These are phyloP conservation scores for Sextonia rubra DNA, from an alignment of 164 flowering plant genomes.

Conservation along the genomic window DNA sequence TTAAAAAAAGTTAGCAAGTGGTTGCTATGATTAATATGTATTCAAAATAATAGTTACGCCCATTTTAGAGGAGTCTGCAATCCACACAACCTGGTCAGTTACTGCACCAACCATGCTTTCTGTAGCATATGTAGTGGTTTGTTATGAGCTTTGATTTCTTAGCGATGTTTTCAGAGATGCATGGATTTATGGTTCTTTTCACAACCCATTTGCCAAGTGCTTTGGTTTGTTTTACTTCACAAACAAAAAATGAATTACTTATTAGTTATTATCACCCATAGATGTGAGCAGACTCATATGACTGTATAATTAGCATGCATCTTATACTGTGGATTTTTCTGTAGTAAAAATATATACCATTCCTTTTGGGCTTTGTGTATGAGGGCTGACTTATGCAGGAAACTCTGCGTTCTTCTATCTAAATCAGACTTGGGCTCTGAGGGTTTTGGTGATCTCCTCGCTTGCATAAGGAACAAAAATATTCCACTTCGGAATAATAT, in stretches of 20 bases:
- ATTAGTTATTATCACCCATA: neutral
- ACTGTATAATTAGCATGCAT: neutral
- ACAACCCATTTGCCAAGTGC: neutral
- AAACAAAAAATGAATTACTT: too few relatives aligned
- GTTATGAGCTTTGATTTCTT: too few relatives aligned
- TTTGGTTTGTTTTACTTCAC: too few relatives aligned
- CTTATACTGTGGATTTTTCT: neutral
- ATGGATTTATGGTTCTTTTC: neutral
- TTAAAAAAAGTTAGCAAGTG: too few relatives aligned
- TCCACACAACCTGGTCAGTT: too few relatives aligned
- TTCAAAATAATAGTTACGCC: too few relatives aligned
- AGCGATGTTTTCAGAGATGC: neutral
- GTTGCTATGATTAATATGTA: too few relatives aligned
- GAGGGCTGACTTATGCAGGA: slow-evolving; percentile 21
- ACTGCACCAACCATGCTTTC: too few relatives aligned
- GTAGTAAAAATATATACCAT: neutral
- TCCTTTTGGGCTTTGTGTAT: slow-evolving; percentile 8
- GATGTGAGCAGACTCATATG: neutral
- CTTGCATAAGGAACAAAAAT: slow-evolving; percentile 72
- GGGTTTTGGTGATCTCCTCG: slow-evolving; percentile 93
- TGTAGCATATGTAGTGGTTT: too few relatives aligned
- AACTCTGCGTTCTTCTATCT: slow-evolving; percentile 18
- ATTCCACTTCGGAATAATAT: slow-evolving; percentile 88
- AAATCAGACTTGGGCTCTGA: slow-evolving; percentile 70
- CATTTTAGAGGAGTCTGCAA: too few relatives aligned